These are phyloP conservation scores for Chrysopogon serrulatus DNA, from an alignment of 176 grass and related monocot genomes.

Conservation along the genomic window DNA sequence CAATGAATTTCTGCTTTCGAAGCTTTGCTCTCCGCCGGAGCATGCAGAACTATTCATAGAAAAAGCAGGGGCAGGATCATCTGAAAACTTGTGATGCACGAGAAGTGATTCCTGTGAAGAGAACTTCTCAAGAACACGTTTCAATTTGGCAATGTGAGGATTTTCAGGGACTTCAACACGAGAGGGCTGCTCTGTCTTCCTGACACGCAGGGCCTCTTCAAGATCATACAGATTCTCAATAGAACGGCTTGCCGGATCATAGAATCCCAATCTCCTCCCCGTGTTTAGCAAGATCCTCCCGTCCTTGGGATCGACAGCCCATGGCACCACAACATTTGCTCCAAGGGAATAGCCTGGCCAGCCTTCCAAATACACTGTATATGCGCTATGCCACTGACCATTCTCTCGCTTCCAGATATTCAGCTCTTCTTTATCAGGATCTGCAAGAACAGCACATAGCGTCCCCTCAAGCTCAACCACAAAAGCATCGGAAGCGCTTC, in stretches of 20 bases:
- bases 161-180: too few species aligned
- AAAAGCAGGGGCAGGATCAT: too few species aligned
- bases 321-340: background rate
- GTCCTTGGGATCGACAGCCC: background rate
- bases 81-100: too few species aligned
- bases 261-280: background rate
- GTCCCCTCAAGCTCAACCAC: background rate
- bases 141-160: too few species aligned
- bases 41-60: too few species aligned
- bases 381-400: too few species aligned
- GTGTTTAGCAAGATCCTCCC: slow-evolving; percentile 9
- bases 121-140: too few species aligned
- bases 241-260: background rate
- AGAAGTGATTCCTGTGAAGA: too few species aligned
- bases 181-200: too few species aligned
- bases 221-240: background rate
- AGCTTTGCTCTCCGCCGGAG: too few species aligned
- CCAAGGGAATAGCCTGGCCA: background rate
- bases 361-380: background rate
- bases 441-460: background rate
- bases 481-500: background rate
- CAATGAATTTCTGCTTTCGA: too few species aligned
- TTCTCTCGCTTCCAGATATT: too few species aligned
- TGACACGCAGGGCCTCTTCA: background rate
- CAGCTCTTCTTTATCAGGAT: background rate